These are phyloP conservation scores for Rhodotorula sp. DNA, from an alignment of 1,284 basidiomycete species.

Conservation along the genomic window DNA sequence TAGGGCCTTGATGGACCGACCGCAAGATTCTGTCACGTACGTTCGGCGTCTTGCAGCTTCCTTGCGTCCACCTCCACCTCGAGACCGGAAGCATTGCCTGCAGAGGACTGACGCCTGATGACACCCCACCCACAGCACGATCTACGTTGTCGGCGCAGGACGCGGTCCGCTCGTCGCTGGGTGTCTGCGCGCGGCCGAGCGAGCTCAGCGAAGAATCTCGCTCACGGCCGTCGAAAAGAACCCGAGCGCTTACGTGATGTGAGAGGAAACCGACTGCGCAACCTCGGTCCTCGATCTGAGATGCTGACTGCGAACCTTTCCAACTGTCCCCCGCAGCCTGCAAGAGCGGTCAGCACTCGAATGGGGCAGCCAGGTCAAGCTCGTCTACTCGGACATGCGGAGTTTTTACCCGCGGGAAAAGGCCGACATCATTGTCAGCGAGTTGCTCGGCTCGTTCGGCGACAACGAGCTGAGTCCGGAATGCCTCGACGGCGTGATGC, in stretches of 20 bases:
- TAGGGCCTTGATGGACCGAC: slow-evolving; percentile 72
- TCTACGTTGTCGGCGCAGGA: slow-evolving; percentile 93
- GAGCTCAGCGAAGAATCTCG: slow-evolving; percentile 63
- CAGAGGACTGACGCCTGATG: not conserved
- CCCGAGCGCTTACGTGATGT: slow-evolving; percentile 85
- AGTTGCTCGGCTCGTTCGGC: slow-evolving; percentile 94
- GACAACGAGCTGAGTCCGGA: slow-evolving; percentile 99
- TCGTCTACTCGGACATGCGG: slow-evolving; percentile 94
- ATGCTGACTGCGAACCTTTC: not conserved
- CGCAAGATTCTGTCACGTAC: slow-evolving; percentile 61
- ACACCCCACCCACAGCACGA: slow-evolving; percentile 56
- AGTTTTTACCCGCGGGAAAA: slow-evolving; percentile 72
- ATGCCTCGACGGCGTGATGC: slow-evolving; percentile 45
- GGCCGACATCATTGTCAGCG: slow-evolving; percentile 92
- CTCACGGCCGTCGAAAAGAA: slow-evolving; percentile 95
- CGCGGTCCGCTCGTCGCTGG: slow-evolving; percentile 90
- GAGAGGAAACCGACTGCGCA: too few relatives aligned
- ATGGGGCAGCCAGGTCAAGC: slow-evolving; percentile 77
- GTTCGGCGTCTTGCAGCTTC: slow-evolving; percentile 4
- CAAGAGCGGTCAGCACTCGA: slow-evolving; percentile 75
- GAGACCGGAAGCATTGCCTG: too few relatives aligned
- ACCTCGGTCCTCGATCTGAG: slow-evolving; percentile 14
- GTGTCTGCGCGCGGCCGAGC: slow-evolving; percentile 72
- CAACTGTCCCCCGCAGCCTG: slow-evolving; percentile 56
- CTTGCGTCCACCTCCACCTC: too few relatives aligned